Evolutionary conservation across 345 rosid species (phyloP).

Genomic region (Dovyalis caffra): DNA sequence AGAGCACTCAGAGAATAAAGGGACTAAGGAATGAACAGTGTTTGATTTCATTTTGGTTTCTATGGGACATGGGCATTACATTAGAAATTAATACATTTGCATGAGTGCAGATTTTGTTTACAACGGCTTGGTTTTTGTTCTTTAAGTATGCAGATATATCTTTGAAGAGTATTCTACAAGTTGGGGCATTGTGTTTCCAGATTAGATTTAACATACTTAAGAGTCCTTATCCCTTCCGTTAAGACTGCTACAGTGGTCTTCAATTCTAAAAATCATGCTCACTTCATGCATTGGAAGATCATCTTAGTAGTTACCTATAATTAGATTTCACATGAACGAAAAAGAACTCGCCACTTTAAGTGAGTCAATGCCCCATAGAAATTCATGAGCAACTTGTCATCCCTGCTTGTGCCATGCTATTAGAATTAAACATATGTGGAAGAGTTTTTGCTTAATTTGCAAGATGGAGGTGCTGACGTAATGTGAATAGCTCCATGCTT

Average conservation of each 20-base stretch:
- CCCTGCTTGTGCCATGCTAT: not conserved
- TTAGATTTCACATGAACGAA: not conserved
- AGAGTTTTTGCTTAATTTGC: not conserved
- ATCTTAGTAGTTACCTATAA: not conserved
- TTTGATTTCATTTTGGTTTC: not conserved
- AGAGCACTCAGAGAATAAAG: not conserved
- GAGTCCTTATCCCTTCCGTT: not conserved
- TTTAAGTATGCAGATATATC: not conserved
- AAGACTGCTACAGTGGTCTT: not conserved
- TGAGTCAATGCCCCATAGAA: not conserved
- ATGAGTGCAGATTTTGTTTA: not conserved
- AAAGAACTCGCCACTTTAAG: not conserved
- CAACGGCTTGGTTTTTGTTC: not conserved
- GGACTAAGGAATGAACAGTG: not conserved
- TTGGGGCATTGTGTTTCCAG: not conserved
- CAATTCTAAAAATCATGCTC: not conserved
- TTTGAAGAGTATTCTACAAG: not conserved
- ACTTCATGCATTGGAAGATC: not conserved
- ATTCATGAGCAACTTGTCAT: not conserved
- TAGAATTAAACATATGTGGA: not conserved
- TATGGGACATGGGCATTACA: not conserved
- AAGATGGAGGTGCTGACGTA: not conserved
- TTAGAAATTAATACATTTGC: not conserved
- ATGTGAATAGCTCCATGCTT: not conserved
- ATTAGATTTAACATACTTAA: not conserved